Evolutionary conservation across 352 stramenopile species (phyloP), one percentile per base, ranked within the genome.

Genomic region (Lagenidium giganteum): DNA sequence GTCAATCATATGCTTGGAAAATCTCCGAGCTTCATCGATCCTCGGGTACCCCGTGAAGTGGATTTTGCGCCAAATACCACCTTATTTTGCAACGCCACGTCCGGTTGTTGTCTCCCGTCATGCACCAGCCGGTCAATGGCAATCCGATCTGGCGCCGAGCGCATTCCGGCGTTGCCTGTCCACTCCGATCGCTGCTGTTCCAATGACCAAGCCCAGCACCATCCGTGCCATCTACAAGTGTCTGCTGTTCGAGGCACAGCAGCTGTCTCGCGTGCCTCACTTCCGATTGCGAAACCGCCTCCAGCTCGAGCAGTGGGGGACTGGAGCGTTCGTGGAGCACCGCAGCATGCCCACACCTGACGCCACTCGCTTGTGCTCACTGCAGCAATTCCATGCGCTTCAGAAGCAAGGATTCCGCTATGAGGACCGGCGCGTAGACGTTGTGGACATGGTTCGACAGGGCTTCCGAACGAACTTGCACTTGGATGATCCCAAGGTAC

Each of bases 171-270:
- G 28, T 11, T 33, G n/a, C 28, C n/a, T 33, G 28, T 33, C 11
- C n/a, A 11, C 28, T 14, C n/a, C 28, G 28, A 33, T n/a, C 28
- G n/a, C 28, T n/a, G n/a, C n/a, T n/a, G n/a, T n/a, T n/a, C n/a
- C 11, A 12, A 83, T 80, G 69, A 27, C 61, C 22, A 67, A 65
- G 32, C 26, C 64, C 3, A 40, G 68, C 32, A 73, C 64, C 3
- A 42, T 81, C 34, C 59, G 57, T 14, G 63, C 71, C 22, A 78
- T 87, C 45, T 91, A 88, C 57, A 67, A 73, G 22, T 83, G 67
- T 53, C 53, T 91, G 41, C 67, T 91, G 45, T 61, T 61, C 17
- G 76, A 91, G 42, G 69, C 68, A 13, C 49, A 38, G 8, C 64
- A 77, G 34, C 61, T 91, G 27, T 54, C 77, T 49, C 46, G 58